These are phyloP conservation scores for Xylaria telfairii DNA, from an alignment of 495 filamentous ascomycete genomes.

Conservation along the genomic window DNA sequence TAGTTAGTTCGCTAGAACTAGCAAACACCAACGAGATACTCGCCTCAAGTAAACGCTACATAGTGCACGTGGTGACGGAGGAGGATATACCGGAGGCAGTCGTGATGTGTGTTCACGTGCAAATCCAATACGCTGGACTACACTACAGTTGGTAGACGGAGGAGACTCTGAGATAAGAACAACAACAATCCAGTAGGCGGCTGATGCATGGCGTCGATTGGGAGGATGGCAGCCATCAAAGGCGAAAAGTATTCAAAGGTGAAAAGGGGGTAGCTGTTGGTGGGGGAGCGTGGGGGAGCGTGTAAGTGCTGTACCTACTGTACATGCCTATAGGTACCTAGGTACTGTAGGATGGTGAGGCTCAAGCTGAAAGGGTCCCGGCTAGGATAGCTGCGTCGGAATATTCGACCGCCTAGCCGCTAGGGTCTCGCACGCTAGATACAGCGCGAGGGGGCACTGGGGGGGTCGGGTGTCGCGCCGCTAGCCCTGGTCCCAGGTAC, in stretches of 20 bases:
- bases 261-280: background rate
- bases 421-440: background rate
- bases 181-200: background rate
- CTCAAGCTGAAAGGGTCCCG: conserved; percentile 9
- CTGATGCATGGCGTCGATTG: background rate
- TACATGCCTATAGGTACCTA: too few species aligned
- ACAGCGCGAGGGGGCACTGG: background rate
- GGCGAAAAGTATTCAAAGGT: background rate
- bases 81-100: background rate
- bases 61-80: background rate
- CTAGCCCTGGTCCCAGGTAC: conserved; percentile 12
- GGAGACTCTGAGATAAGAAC: background rate
- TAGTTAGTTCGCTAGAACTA: too few species aligned
- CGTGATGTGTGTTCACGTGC: background rate
- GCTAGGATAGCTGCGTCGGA: conserved; percentile 7
- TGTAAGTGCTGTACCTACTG: too few species aligned
- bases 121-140: background rate
- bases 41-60: too few species aligned
- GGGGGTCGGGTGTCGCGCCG: conserved; percentile 23
- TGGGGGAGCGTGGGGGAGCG: background rate
- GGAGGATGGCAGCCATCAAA: too few species aligned
- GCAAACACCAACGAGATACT: too few species aligned
- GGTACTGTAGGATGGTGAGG: too few species aligned
- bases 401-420: conserved; percentile 19
- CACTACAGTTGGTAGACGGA: background rate